Evolutionary conservation across 148 eudicot species (phyloP).

Genomic region (Cornus kousa): DNA sequence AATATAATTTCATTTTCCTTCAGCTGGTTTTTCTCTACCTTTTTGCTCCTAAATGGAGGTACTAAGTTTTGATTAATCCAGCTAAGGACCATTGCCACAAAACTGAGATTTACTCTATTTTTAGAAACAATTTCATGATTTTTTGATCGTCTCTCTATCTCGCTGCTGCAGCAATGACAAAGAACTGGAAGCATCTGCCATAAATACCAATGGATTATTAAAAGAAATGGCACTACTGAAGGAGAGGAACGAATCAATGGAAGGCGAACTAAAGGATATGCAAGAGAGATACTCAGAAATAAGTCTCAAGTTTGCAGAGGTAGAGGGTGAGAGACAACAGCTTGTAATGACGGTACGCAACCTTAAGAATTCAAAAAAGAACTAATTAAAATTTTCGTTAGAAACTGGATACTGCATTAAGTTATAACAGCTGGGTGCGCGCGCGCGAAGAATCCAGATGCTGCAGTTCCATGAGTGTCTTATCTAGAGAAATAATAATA

Average conservation of each 20-base stretch:
- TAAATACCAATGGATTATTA: constrained; percentile 23
- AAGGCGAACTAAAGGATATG: constrained; percentile 81
- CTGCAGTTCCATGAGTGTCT: not conserved
- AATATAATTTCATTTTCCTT: not conserved
- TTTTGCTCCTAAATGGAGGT: not conserved
- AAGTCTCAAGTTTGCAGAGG: constrained; percentile 97
- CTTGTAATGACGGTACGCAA: constrained; percentile 75
- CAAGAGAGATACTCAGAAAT: constrained; percentile 89
- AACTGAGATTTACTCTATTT: not conserved
- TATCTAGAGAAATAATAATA: not conserved
- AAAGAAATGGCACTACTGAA: constrained; percentile 51
- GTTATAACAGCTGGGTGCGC: not conserved
- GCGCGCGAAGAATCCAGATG: not conserved
- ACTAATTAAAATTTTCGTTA: constrained; percentile 9
- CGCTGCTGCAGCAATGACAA: constrained; percentile 27
- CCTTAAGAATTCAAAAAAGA: constrained; percentile 64
- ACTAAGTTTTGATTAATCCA: not conserved
- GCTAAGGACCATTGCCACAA: not conserved
- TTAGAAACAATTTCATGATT: not conserved
- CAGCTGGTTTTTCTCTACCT: not conserved
- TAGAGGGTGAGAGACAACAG: constrained; percentile 91
- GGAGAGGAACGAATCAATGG: constrained; percentile 69
- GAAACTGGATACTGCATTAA: not conserved
- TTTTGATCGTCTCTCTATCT: not conserved
- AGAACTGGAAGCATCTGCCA: constrained; percentile 8